Percentiles rank a stretch among this genome's conserved stretches.
phyloP scores from a whole-genome alignment of 1,284 basidiomycete genomes.

The Malassezia obtusa region DNA sequence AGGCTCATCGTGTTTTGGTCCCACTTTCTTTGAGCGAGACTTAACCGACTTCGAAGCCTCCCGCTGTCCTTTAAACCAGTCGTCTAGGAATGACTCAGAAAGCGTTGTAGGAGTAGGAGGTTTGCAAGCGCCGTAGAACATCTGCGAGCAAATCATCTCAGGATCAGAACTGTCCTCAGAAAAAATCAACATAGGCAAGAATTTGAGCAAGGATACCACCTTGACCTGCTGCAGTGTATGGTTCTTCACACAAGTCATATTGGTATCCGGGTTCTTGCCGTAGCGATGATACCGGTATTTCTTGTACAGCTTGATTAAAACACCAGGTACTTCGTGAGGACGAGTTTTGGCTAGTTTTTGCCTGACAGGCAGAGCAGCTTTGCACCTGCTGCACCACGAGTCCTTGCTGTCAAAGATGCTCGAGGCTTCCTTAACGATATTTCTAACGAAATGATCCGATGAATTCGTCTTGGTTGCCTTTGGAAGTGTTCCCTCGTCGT shows the following conservation, averaged over 20 bases:
- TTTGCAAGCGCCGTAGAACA: slow-evolving; percentile 22
- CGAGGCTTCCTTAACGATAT: slow-evolving; percentile 28
- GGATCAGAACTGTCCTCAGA: slow-evolving; percentile 26
- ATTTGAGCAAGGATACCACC: slow-evolving; percentile 33
- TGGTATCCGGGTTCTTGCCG: slow-evolving; percentile 40
- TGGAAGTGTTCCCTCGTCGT: not conserved
- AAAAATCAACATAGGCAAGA: slow-evolving; percentile 38
- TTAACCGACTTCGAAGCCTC: not conserved
- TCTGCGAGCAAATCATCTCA: slow-evolving; percentile 34
- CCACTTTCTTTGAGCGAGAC: not conserved
- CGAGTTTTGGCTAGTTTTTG: slow-evolving; percentile 61
- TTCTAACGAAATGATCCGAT: not conserved
- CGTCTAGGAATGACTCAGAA: slow-evolving; percentile 24
- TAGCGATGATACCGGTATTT: slow-evolving; percentile 56
- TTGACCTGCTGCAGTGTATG: slow-evolving; percentile 22
- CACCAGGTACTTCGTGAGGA: slow-evolving; percentile 57
- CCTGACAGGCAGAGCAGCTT: slow-evolving; percentile 57
- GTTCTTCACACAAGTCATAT: slow-evolving; percentile 46
- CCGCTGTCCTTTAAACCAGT: slow-evolving; percentile 30
- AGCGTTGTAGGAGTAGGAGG: slow-evolving; percentile 23
- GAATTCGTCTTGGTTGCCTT: not conserved
- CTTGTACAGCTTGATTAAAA: slow-evolving; percentile 59
- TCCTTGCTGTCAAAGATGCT: slow-evolving; percentile 34
- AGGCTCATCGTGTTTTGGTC: slow-evolving; percentile 43
- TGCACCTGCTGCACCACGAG: slow-evolving; percentile 56